A percentile compares a stretch with the other conserved stretches of the same genome.
These are phyloP conservation scores for Emericellopsis cladophorae DNA, from an alignment of 2,329 filamentous ascomycete genomes.

Conservation along the genomic window DNA sequence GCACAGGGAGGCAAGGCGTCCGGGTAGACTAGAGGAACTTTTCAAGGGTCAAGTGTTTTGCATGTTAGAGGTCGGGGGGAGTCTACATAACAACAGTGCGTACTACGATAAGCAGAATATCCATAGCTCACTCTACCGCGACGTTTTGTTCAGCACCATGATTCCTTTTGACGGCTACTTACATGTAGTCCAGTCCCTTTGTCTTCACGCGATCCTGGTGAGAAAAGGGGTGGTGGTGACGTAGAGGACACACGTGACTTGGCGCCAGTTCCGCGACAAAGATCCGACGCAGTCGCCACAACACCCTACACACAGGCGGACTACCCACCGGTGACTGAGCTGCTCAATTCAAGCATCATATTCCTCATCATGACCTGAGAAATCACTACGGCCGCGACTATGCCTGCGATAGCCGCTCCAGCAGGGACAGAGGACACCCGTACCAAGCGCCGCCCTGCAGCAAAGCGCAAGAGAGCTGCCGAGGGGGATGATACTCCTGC, in stretches of 20 bases:
- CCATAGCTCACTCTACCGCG: no score
- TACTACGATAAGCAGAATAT: no score
- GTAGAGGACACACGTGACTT: slow-evolving; percentile 18
- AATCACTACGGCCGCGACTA: no score
- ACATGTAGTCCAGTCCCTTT: no score
- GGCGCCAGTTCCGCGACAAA: slow-evolving; percentile 20
- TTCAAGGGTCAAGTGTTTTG: no score
- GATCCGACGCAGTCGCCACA: neutral
- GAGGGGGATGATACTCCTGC: neutral
- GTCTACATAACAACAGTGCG: no score
- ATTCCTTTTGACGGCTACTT: no score
- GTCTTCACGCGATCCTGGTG: no score
- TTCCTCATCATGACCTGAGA: neutral
- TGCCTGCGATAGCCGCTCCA: neutral
- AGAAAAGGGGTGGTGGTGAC: no score
- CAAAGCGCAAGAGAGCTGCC: slow-evolving; percentile 2
- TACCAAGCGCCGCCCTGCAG: neutral
- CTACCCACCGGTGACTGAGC: neutral
- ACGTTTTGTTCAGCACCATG: no score
- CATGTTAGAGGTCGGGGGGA: no score
- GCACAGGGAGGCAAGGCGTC: neutral
- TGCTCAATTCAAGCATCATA: neutral
- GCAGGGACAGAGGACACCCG: neutral
- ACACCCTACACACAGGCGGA: neutral
- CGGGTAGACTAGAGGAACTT: no score